Conservation (phyloP, 805 yeast species). For the Cephaloascus albidus region DNA sequence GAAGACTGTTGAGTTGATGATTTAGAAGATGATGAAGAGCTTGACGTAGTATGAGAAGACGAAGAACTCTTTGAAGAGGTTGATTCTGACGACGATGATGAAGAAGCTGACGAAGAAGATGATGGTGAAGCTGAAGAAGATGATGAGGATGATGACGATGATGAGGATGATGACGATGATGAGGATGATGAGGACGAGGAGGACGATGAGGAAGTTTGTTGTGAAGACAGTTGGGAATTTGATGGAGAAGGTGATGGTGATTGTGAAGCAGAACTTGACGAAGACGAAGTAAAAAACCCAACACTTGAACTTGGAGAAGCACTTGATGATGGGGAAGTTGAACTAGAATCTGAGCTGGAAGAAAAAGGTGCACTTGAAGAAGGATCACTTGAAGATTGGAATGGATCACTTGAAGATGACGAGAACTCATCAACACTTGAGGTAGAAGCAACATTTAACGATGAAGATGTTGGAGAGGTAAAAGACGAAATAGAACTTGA, state of each 20-base stretch:
- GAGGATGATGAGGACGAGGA: constrained; percentile 17
- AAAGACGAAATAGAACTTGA: background rate
- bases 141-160: constrained; percentile 11
- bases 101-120: constrained; percentile 6
- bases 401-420: background rate
- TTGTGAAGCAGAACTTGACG: background rate
- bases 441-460: too few species aligned
- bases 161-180: constrained; percentile 11
- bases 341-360: background rate
- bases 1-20: constrained; percentile 9
- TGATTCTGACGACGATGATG: constrained; percentile 12
- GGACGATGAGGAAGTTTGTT: constrained; percentile 6
- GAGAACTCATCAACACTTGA: too few species aligned
- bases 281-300: background rate
- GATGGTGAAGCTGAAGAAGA: constrained; percentile 10
- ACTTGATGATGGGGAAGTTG: background rate
- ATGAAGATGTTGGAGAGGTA: background rate
- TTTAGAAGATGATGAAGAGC: constrained; percentile 11
- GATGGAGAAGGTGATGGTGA: constrained; percentile 3
- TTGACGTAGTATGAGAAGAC: constrained; percentile 14
- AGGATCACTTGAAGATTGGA: background rate
- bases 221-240: constrained; percentile 3
- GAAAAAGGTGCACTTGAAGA: background rate
- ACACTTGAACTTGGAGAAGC: background rate
- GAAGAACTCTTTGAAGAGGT: constrained; percentile 4